These are phyloP conservation scores for Epichloe typhina DNA, from an alignment of 2,329 filamentous ascomycete genomes.

Conservation along the genomic window DNA sequence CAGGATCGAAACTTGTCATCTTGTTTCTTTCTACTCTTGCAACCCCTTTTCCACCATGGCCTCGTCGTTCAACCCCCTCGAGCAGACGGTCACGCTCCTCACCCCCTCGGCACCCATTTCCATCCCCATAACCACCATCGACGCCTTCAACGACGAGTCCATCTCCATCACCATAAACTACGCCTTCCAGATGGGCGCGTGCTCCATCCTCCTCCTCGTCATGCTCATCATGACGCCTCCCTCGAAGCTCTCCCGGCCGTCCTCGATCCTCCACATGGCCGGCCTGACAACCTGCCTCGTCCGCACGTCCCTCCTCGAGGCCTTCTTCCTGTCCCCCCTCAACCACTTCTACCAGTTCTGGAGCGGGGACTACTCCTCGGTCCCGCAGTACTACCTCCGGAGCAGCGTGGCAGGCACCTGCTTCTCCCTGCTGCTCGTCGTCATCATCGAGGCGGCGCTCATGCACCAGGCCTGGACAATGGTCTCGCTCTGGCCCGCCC, in stretches of 20 bases:
- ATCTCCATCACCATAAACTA: constrained; percentile 45
- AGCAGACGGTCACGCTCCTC: constrained; percentile 24
- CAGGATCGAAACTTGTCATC: neutral
- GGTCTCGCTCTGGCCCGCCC: constrained; percentile 32
- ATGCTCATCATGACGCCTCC: constrained; percentile 53
- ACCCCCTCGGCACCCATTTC: constrained; percentile 15
- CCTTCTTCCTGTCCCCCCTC: constrained; percentile 48
- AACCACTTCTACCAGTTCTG: constrained; percentile 48
- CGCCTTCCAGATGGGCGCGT: constrained; percentile 57
- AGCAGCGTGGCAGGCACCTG: constrained; percentile 26
- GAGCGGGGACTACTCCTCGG: constrained; percentile 36
- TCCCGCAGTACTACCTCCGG: constrained; percentile 26
- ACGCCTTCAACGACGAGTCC: constrained; percentile 19
- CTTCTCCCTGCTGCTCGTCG: constrained; percentile 29
- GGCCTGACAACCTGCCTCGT: constrained; percentile 48
- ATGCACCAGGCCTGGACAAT: constrained; percentile 40
- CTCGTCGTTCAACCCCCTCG: constrained; percentile 19
- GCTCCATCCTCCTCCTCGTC: constrained; percentile 49
- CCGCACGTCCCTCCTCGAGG: constrained; percentile 41
- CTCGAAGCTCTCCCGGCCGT: constrained; percentile 48
- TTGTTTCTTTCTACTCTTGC: no score
- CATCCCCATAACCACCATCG: constrained; percentile 20
- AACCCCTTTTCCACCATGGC: neutral
- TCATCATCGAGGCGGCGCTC: constrained; percentile 33
- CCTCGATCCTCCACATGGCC: constrained; percentile 52